Evolutionary conservation across 441 rosid genomes (phyloP), one percentile per base, ranked within the genome.

Genomic region (Adansonia madagascariensis): DNA sequence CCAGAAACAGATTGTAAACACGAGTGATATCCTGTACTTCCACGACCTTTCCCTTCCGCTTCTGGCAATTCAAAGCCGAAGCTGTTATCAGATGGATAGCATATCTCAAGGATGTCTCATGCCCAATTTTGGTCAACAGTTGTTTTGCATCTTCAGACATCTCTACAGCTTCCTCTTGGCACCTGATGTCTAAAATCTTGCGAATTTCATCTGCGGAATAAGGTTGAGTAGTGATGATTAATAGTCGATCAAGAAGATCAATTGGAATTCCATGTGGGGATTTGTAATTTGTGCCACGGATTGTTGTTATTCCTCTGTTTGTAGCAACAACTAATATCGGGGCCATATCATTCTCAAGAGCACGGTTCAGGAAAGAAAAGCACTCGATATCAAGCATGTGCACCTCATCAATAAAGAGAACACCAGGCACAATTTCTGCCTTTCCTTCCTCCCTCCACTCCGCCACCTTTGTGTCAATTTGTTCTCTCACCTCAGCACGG

Each of bases 381-480:
- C 99, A 95, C 86, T 95, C 99, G 0, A 95, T 92, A 74, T 93
- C 99, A 59, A 95, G 97, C 98, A 93, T 93, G 87, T 95, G 99
- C 46, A 92, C 97, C 79, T 95, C 99, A 60, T 95, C 97, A 6
- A 95, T 95, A 88, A 95, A 95, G 77, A 93, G 93, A 47, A 95
- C 99, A 53, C 98, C 98, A 0, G 99, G 99, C 18, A 95, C 97
- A 64, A 93, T 92, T 80, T 93, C 98, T 0, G 98, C 99, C 80
- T 95, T 95, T 2, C 99, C 99, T 86, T 95, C 99, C 82, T 93
- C 99, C 82, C 94, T 92, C 99, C 98, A 93, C 86, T 95, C 99
- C 2, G 97, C 98, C 68, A 93, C 98, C 84, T 95, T 93, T 14
- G 94, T 91, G 78, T 93, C 97, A 46, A 95, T 93, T 80, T 93